A percentile compares a stretch with the other conserved stretches of the same genome.
phyloP scores from a whole-genome alignment of 352 stramenopile genomes.

The Phytopythium oedochilum region DNA sequence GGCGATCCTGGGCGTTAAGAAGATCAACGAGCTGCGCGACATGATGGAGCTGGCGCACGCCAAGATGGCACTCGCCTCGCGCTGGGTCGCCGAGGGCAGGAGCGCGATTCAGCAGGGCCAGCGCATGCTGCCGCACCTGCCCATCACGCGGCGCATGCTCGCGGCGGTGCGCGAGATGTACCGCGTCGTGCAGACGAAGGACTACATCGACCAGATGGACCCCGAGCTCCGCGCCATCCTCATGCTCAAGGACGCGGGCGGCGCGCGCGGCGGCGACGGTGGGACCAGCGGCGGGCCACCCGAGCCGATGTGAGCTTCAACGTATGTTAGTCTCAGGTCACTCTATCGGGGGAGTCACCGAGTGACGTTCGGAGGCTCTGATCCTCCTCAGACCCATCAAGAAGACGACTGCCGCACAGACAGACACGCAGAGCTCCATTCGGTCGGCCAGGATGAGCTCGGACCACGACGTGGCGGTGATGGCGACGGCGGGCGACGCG shows the following conservation, averaged over 20 bases:
- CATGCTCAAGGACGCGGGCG: constrained; percentile 20
- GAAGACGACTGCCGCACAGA: neutral
- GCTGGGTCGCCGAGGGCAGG: constrained; percentile 35
- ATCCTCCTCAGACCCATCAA: no score
- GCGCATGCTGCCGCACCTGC: constrained; percentile 46
- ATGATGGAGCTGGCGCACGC: constrained; percentile 43
- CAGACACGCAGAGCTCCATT: no score
- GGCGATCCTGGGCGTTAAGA: constrained; percentile 47
- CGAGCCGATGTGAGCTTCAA: no score
- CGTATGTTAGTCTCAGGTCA: no score
- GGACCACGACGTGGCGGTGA: constrained; percentile 68
- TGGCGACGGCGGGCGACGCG: constrained; percentile 77
- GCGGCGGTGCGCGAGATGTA: constrained; percentile 45
- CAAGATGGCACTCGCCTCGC: constrained; percentile 25
- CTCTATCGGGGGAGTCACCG: neutral
- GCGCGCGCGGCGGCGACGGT: neutral
- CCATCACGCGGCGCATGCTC: constrained; percentile 54
- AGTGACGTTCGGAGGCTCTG: no score
- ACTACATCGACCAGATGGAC: constrained; percentile 66
- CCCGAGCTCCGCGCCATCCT: constrained; percentile 38
- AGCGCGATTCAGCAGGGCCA: constrained; percentile 32
- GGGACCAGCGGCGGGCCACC: neutral
- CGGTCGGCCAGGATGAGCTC: constrained; percentile 1
- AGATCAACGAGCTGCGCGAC: constrained; percentile 44
- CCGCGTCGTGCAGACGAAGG: constrained; percentile 61